Base-by-base conservation (phyloP, 75 land plant genomes). In the Sequoia sempervirens region DNA sequence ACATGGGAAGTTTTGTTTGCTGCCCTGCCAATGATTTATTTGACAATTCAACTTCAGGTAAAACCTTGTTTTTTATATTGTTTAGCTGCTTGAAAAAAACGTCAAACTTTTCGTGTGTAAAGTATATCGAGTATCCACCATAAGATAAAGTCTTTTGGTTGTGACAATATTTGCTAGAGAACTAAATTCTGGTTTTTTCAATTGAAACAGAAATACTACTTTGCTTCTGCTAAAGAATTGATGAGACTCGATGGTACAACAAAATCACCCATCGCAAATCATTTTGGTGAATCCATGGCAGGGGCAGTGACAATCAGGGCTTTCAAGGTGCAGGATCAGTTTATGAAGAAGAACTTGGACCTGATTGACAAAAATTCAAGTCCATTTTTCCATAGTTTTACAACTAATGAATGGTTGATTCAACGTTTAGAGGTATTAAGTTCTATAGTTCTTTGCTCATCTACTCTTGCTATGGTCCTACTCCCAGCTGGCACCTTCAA, bases 301-400 rank as follows among this genome's bases (percentile, higher is more conserved):
- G 90, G 91, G 1, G 83, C 90, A 38, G 83, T 86, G 75, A 90
- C 91, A 13, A 88, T 90, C 38, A 87, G 90, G 37, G 87, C 88
- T 32, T 90, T 90, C 82, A 84, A 76, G 38, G 86, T 86, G 66
- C 43, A 73, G 23, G 84, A 82, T 20, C 83, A 74, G 82, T 90
- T 90, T 46, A 15, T 56, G 76, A 30, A 84, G 84, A 88, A 82
- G 84, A 86, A 83, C 80, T 45, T 90, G 70, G 43, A 81, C 9
- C 88, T 86, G 15, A 66, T 88, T 54, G 90, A 90, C 61, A 78
- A 74, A 18, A 87, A 90, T 66, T 73, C 86, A 18, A 83, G 87
- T 43, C 80, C 89, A 78, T 86, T 79, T 68, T 90, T 90, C 90
- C 88, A 90, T 83, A 90, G 75, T 46, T 84, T 85, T 82, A 79